Evolutionary conservation across 768 basidiomycete species (phyloP), one percentile per base, ranked within the genome.

Genomic region (Rhizopogon salebrosus): DNA sequence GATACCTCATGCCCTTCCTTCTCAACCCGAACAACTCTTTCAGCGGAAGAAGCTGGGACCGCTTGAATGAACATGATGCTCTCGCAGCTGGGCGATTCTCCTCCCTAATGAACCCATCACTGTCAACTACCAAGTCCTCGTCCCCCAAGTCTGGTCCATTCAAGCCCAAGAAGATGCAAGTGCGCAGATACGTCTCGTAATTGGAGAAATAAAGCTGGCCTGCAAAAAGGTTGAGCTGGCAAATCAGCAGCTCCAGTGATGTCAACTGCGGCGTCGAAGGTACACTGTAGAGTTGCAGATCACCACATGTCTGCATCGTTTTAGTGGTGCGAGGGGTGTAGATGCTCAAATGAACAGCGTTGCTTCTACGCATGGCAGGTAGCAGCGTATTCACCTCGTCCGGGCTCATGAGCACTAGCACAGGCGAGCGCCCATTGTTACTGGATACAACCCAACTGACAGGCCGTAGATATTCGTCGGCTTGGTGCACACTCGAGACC

Each of bases 331-430:
- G 64, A 1, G 78, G 72, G 0, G 75, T 60, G 54, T 80, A 80
- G 3, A 72, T 40, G 54, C 78, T 75, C 16, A 80, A 67, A 48
- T 67, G 64, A 18, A 73, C 71, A 8, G 57, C 24, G 6, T 58
- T 54, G 58, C 65, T 66, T 20, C 34, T 34, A 18, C 64, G 70
- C 52, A 80, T 74, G 0, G 23, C 9, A 58, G 72, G 64, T 2
- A 78, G 62, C 20, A 77, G 62, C 37, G 48, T 52, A 38, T 78
- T 64, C 37, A 59, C 72, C 59, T 80, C 77, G 51, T 37, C 63
- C 8, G 72, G 71, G 61, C 79, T 80, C 57, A 78, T 43, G 11
- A 74, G 54, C 24, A 80, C 64, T 8, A 77, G 60, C 2, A 41
- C 48, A 1, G 49, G 45, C 18, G 45, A 6, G 9, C 11, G 5